Conservation (phyloP, 129 eudicot genomes). For the Pseudognaphalium luteoalbum region DNA sequence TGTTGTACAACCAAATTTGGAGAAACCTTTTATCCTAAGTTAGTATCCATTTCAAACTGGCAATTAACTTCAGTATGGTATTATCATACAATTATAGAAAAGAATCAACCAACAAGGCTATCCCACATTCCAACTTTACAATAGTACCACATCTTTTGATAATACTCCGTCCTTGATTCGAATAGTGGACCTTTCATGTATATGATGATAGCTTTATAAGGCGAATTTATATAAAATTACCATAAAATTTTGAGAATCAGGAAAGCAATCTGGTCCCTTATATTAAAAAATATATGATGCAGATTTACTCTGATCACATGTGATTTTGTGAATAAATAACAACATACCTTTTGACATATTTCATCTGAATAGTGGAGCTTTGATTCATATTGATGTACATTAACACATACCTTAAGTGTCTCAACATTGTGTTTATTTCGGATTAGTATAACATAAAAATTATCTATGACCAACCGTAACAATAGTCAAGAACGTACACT, state of each 20-base stretch:
- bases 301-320: background rate
- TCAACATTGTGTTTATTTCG: conserved; percentile 17
- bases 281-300: background rate
- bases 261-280: background rate
- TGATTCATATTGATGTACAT: background rate
- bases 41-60: conserved; percentile 33
- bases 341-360: background rate
- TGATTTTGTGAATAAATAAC: conserved; percentile 24
- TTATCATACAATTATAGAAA: conserved; percentile 28
- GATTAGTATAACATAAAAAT: conserved; percentile 8
- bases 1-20: conserved; percentile 39
- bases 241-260: background rate
- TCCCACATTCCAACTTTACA: conserved; percentile 18
- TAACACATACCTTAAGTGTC: background rate
- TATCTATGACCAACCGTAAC: conserved; percentile 74
- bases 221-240: background rate
- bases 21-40: conserved; percentile 32
- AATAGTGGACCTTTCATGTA: background rate
- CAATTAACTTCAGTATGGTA: conserved; percentile 32
- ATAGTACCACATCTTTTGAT: conserved; percentile 1
- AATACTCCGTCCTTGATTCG: background rate
- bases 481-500: conserved; percentile 80
- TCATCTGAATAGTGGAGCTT: background rate
- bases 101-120: conserved; percentile 32
- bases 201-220: background rate